Evolutionary conservation across 1,284 basidiomycete genomes (phyloP), one percentile per base, ranked within the genome.

Genomic region (Tausonia pullulans): DNA sequence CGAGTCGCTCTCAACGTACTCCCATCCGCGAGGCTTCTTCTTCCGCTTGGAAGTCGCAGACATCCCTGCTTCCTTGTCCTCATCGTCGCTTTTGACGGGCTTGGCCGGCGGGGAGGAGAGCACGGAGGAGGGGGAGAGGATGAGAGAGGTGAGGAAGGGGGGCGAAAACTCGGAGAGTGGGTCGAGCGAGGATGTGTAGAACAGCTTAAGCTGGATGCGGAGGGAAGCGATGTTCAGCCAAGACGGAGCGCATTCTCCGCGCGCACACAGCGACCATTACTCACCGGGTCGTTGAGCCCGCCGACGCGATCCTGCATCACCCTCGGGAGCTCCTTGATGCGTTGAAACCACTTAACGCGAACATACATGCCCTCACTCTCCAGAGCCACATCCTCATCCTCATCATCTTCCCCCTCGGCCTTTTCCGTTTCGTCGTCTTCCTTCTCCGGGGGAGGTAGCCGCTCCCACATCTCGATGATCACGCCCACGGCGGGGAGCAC

Each of bases 401-500:
- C 61, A n/a, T 43, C 57, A 45, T 57, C 67, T 9, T 60, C 68
- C 9, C 54, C 70, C 5, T 60, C 69, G 10, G 61, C 67, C 16
- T 66, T 69, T 67, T 68, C 27, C 27, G 27, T 27, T n/a, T 68
- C 69, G 8, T 67, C 69, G 5, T 16, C 45, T 54, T 60, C 62
- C 46, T 5, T 43, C 60, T 39, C 66, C 41, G 44, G 67, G 67
- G 40, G 56, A 58, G 16, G 65, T 7, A 48, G 11, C 8, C 60
- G 50, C 48, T 62, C 65, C 58, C 65, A 62, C 41, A 66, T 59
- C 58, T 66, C 61, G 10, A 66, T 61, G 43, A 66, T 50, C 7
- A 66, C 65, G 16, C 65, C 65, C 14, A 66, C 56, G 13, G 53
- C 62, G 1, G 62, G 62, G 16, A 60, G 39, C 1, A 40, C 48